Evolutionary conservation across 2,329 filamentous ascomycete species (phyloP).

Genomic region (Phoma sp.): DNA sequence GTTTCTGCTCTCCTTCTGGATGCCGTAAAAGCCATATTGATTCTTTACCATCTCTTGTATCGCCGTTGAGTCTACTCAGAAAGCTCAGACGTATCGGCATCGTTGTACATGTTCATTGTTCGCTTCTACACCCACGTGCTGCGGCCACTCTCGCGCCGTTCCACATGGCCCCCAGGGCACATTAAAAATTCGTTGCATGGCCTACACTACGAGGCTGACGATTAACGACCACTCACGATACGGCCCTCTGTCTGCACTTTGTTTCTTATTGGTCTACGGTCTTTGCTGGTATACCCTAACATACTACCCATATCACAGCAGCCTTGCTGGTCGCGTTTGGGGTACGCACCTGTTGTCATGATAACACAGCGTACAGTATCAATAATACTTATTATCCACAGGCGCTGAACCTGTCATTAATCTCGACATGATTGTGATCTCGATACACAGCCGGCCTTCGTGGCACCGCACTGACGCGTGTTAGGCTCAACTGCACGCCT

Average conservation of each 20-base stretch:
- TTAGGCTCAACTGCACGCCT: conserved; percentile 1
- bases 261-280: not conserved
- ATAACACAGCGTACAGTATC: not conserved
- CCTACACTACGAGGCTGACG: not conserved
- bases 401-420: too few relatives aligned
- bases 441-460: too few relatives aligned
- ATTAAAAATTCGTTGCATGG: conserved; percentile 4
- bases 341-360: not conserved
- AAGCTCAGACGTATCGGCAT: not conserved
- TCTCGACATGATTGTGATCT: too few relatives aligned
- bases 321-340: not conserved
- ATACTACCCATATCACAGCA: not conserved
- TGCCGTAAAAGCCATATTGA: conserved; percentile 23
- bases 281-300: not conserved
- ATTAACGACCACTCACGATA: conserved; percentile 9
- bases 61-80: too few relatives aligned
- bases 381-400: not conserved
- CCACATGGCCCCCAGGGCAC: not conserved
- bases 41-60: not conserved
- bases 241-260: not conserved
- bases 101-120: not conserved
- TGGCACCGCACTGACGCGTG: not conserved
- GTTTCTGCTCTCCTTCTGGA: conserved; percentile 50
- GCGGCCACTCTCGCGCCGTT: not conserved
- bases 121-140: not conserved